These are phyloP conservation scores for Thelonectria blattea DNA, from an alignment of 2,329 filamentous ascomycete genomes.

Conservation along the genomic window DNA sequence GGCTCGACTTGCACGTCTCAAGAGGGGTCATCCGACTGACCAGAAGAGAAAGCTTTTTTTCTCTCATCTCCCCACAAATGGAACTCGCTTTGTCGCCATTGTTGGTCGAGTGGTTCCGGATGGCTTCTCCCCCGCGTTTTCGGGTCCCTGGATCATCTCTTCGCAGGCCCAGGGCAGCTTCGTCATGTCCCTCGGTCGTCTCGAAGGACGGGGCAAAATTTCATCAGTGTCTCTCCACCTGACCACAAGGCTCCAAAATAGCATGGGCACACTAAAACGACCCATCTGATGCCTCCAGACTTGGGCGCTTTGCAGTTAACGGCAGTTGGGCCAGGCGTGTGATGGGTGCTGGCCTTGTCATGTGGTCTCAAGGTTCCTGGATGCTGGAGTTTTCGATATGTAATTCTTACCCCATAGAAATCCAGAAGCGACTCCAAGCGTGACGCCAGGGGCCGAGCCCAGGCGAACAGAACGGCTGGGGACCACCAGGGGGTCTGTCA, in stretches of 20 bases:
- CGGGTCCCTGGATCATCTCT: slow-evolving; percentile 2
- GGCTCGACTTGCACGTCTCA: neutral
- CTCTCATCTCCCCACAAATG: slow-evolving; percentile 25
- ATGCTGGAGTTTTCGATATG: slow-evolving; percentile 38
- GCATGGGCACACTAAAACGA: neutral
- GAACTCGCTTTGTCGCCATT: slow-evolving; percentile 24
- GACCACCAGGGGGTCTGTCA: slow-evolving; percentile 5
- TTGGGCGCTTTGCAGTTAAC: slow-evolving; percentile 38
- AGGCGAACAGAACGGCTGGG: neutral
- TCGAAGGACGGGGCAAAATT: neutral
- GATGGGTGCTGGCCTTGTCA: slow-evolving; percentile 35
- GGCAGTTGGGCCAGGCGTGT: slow-evolving; percentile 33
- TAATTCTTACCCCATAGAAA: slow-evolving; percentile 42
- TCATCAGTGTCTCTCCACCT: neutral
- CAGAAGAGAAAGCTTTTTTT: slow-evolving; percentile 25
- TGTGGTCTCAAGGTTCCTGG: slow-evolving; percentile 38
- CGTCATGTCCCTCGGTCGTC: slow-evolving; percentile 25
- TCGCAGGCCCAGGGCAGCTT: neutral
- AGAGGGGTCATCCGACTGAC: slow-evolving; percentile 28
- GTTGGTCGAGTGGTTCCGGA: neutral
- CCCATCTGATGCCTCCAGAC: slow-evolving; percentile 13
- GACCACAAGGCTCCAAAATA: neutral
- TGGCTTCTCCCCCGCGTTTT: slow-evolving; percentile 33
- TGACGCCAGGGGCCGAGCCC: neutral
- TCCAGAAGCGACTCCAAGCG: slow-evolving; percentile 23